These are phyloP conservation scores for Chrysanthemum makinoi DNA, from an alignment of 129 eudicot genomes.

Conservation along the genomic window DNA sequence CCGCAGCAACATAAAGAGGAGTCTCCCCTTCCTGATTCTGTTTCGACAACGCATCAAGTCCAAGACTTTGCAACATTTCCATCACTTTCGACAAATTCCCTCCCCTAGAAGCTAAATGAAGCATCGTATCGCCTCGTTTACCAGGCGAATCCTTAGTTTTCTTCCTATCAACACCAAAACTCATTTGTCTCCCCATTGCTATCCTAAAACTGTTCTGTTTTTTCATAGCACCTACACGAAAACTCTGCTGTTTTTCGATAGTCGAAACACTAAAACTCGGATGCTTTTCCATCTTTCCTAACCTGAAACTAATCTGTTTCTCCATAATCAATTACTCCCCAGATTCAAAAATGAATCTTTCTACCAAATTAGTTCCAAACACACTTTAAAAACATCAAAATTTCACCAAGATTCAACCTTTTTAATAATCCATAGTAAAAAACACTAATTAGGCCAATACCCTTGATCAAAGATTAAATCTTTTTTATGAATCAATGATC, in stretches of 20 bases:
- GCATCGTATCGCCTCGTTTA: constrained; percentile 75
- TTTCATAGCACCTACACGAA: constrained; percentile 51
- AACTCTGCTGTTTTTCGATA: constrained; percentile 64
- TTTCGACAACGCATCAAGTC: constrained; percentile 54
- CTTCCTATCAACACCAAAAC: constrained; percentile 75
- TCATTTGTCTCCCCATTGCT: constrained; percentile 80
- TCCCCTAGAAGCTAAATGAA: constrained; percentile 83
- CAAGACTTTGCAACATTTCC: constrained; percentile 64
- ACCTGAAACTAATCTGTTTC: constrained; percentile 57
- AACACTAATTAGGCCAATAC: not conserved
- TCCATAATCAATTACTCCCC: constrained; percentile 46
- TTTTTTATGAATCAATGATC: not conserved
- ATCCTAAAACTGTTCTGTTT: constrained; percentile 65
- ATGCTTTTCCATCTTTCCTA: constrained; percentile 53
- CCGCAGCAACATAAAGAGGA: constrained; percentile 83
- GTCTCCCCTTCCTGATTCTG: constrained; percentile 94
- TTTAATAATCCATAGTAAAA: not conserved
- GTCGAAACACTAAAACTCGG: constrained; percentile 60
- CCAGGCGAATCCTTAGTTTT: constrained; percentile 89
- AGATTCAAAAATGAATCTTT: constrained; percentile 17
- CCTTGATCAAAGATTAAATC: constrained; percentile 19
- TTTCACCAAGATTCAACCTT: not conserved
- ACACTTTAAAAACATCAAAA: constrained; percentile 12
- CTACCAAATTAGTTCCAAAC: not conserved
- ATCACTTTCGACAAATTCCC: constrained; percentile 66